Evolutionary conservation across 2,329 filamentous ascomycete genomes (phyloP).

Genomic region (Helotiales sp.): DNA sequence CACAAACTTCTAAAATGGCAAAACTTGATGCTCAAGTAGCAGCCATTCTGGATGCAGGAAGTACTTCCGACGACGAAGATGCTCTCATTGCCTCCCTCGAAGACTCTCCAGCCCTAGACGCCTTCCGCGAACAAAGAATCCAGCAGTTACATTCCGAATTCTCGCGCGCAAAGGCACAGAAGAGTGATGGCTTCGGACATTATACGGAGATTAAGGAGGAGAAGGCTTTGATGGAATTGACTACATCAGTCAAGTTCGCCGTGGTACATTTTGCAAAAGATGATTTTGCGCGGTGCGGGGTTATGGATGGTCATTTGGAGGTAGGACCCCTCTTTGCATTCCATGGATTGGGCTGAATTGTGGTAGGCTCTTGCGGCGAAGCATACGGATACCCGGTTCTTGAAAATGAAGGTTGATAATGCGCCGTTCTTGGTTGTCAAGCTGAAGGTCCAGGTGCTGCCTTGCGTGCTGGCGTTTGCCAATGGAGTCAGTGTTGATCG

Average conservation of each 20-base stretch:
- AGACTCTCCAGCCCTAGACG: constrained; percentile 56
- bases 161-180: constrained; percentile 55
- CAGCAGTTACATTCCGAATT: constrained; percentile 63
- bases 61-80: constrained; percentile 57
- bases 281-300: constrained; percentile 48
- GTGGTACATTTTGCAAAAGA: constrained; percentile 50
- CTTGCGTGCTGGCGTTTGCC: constrained; percentile 62
- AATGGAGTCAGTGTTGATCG: constrained; percentile 60
- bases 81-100: constrained; percentile 61
- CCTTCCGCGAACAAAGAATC: constrained; percentile 60
- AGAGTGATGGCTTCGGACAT: constrained; percentile 55
- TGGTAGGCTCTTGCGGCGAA: constrained; percentile 54
- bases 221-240: constrained; percentile 58
- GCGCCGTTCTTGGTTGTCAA: constrained; percentile 63
- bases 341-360: constrained; percentile 1
- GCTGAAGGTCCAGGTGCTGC: constrained; percentile 60
- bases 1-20: constrained; percentile 45
- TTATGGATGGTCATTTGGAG: constrained; percentile 49
- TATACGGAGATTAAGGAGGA: constrained; percentile 63
- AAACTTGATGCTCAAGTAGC: constrained; percentile 57
- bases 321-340: constrained; percentile 20
- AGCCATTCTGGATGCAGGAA: constrained; percentile 50
- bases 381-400: constrained; percentile 62
- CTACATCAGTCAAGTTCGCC: constrained; percentile 46
- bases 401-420: constrained; percentile 64